These are phyloP conservation scores for Parasarocladium wereldwijsianum DNA, from an alignment of 2,329 filamentous ascomycete species.

Conservation along the genomic window DNA sequence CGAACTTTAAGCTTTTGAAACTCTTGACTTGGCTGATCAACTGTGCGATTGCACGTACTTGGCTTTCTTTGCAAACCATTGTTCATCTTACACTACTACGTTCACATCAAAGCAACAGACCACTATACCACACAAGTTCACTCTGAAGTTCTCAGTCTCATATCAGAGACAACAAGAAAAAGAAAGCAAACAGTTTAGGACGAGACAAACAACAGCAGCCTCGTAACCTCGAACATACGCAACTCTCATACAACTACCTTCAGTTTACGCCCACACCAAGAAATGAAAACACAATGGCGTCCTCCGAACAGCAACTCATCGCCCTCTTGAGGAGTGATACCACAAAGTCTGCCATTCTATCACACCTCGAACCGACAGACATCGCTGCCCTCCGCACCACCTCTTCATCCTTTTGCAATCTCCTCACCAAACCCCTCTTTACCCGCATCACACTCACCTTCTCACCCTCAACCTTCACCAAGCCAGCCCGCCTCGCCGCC, in stretches of 20 bases:
- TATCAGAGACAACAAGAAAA: too few relatives aligned
- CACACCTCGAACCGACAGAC: constrained; percentile 32
- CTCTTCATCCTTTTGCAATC: constrained; percentile 55
- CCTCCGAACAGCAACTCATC: constrained; percentile 33
- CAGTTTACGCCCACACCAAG: background rate
- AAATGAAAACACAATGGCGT: constrained; percentile 27
- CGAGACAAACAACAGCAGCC: too few relatives aligned
- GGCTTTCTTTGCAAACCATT: too few relatives aligned
- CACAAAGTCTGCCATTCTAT: constrained; percentile 35
- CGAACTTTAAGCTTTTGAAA: too few relatives aligned
- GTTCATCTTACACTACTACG: too few relatives aligned
- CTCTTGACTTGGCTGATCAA: too few relatives aligned
- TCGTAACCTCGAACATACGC: background rate
- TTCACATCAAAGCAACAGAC: too few relatives aligned
- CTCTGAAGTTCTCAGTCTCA: too few relatives aligned
- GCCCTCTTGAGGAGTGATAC: constrained; percentile 37
- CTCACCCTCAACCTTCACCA: constrained; percentile 60
- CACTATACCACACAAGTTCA: too few relatives aligned
- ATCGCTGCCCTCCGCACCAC: constrained; percentile 48
- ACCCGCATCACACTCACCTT: constrained; percentile 55
- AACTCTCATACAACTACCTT: constrained; percentile 2
- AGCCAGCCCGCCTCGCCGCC: constrained; percentile 56
- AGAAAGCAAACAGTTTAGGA: too few relatives aligned
- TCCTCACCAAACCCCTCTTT: constrained; percentile 57
- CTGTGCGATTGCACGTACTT: too few relatives aligned